phyloP scores from a whole-genome alignment of 208 protist genomes.

The Borovskyia barvae region DNA sequence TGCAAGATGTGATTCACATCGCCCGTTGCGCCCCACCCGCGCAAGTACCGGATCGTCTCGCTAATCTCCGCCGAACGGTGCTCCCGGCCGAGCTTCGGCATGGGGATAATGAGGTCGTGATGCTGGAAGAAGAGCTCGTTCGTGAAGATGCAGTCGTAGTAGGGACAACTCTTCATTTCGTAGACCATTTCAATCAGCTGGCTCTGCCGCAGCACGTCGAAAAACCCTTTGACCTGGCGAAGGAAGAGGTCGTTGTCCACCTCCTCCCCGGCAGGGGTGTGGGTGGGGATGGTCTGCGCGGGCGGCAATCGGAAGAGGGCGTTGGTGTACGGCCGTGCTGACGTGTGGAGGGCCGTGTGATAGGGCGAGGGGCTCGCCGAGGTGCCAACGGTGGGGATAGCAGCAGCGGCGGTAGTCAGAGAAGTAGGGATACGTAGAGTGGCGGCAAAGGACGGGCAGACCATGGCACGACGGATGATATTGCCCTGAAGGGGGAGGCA shows the following conservation, averaged over 20 bases:
- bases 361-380: too few relatives aligned
- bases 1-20: constrained; percentile 82
- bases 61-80: constrained; percentile 74
- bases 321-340: constrained; percentile 63
- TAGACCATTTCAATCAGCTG: constrained; percentile 75
- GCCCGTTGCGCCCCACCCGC: constrained; percentile 65
- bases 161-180: constrained; percentile 81
- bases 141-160: constrained; percentile 81
- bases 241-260: constrained; percentile 74
- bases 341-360: constrained; percentile 3
- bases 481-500: too few relatives aligned
- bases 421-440: too few relatives aligned
- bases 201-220: constrained; percentile 56
- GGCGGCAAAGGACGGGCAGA: too few relatives aligned
- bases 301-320: constrained; percentile 74
- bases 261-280: constrained; percentile 66
- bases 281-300: constrained; percentile 63
- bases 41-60: constrained; percentile 88
- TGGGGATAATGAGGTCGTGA: constrained; percentile 77
- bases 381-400: too few relatives aligned
- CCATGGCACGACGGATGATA: too few relatives aligned
- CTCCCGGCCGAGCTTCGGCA: constrained; percentile 85
- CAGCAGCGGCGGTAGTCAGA: too few relatives aligned
- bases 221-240: constrained; percentile 61
- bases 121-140: constrained; percentile 82